These are phyloP conservation scores for Capronia coronata DNA, from an alignment of 2,329 filamentous ascomycete species.

Conservation along the genomic window DNA sequence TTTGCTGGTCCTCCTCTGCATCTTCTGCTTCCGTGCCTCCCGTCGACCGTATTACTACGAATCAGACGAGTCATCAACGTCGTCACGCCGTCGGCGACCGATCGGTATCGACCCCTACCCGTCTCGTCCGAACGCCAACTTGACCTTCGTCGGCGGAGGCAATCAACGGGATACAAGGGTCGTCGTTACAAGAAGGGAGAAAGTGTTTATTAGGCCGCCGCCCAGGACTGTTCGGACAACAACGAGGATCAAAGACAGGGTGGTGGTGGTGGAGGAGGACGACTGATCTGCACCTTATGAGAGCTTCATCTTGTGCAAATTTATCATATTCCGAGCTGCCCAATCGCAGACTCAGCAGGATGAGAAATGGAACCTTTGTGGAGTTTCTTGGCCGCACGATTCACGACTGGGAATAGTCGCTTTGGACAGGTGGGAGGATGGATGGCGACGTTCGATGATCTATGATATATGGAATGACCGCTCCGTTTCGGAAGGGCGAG, in stretches of 20 bases:
- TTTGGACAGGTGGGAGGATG: too few species aligned
- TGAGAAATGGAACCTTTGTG: too few species aligned
- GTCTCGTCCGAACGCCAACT: slow-evolving; percentile 11
- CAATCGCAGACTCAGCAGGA: too few species aligned
- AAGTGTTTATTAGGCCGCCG: slow-evolving; percentile 34
- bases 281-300: neutral
- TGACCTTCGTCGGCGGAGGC: slow-evolving; percentile 22
- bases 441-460: too few species aligned
- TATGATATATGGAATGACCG: too few species aligned
- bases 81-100: slow-evolving; percentile 9
- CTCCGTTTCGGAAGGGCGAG: too few species aligned
- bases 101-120: slow-evolving; percentile 16
- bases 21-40: slow-evolving; percentile 15
- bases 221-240: slow-evolving; percentile 50
- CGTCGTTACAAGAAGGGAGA: slow-evolving; percentile 17
- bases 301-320: neutral
- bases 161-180: slow-evolving; percentile 19
- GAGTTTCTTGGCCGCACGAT: too few species aligned
- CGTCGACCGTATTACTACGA: slow-evolving; percentile 11
- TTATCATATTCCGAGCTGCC: too few species aligned
- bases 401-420: too few species aligned
- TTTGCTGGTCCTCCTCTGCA: slow-evolving; percentile 17
- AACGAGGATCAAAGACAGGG: slow-evolving; percentile 48
- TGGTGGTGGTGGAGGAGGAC: slow-evolving; percentile 29
- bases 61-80: slow-evolving; percentile 6